Percentiles rank a stretch among this genome's conserved stretches.
Conservation (phyloP, 805 yeast genomes). For the Saccharomyces eubayanus region DNA sequence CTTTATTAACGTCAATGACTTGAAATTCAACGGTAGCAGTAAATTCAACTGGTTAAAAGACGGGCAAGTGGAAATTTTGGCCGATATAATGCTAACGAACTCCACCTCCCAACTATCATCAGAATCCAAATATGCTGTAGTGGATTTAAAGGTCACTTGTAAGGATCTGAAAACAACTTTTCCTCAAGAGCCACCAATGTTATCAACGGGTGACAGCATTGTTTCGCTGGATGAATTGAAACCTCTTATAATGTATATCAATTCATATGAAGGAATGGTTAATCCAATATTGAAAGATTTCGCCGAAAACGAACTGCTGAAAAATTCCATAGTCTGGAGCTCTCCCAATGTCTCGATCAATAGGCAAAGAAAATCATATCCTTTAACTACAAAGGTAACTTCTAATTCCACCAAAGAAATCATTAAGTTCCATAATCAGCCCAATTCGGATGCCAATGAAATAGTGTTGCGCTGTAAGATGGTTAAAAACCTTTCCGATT, state of each 20-base stretch:
- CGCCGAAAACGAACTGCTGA: constrained; percentile 2
- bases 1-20: constrained; percentile 32
- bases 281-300: constrained; percentile 25
- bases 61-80: constrained; percentile 61
- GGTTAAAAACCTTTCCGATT: constrained; percentile 38
- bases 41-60: constrained; percentile 65
- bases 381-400: constrained; percentile 21
- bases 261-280: constrained; percentile 25
- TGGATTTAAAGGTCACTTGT: constrained; percentile 59
- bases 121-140: constrained; percentile 45
- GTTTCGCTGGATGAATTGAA: constrained; percentile 51
- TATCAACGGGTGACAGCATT: constrained; percentile 49
- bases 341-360: constrained; percentile 25
- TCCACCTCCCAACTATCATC: not conserved
- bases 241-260: constrained; percentile 54
- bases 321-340: constrained; percentile 16
- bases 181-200: constrained; percentile 42
- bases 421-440: constrained; percentile 32
- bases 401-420: constrained; percentile 16
- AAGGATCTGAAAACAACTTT: constrained; percentile 50
- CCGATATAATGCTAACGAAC: constrained; percentile 52
- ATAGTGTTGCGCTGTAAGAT: constrained; percentile 34
- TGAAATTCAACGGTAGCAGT: constrained; percentile 29
- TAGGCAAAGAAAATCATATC: constrained; percentile 22
- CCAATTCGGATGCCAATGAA: constrained; percentile 18